Percentiles rank a stretch among this genome's conserved stretches.
Evolutionary conservation across 352 stramenopile species (phyloP).

Genomic region (Phytophthora pini): DNA sequence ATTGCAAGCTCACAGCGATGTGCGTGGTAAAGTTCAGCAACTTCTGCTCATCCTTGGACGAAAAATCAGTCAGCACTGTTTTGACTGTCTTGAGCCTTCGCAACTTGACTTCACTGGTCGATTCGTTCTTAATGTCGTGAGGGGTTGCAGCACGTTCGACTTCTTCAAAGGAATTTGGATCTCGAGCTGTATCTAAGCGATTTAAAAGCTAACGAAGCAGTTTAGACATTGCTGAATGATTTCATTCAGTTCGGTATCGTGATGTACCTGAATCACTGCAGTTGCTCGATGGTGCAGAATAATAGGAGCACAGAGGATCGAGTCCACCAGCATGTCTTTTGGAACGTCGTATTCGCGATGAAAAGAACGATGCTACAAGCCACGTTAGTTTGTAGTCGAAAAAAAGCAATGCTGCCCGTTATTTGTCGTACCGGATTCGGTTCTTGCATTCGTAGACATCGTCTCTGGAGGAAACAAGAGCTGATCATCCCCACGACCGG

Average conservation of each 20-base stretch:
- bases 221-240: not conserved
- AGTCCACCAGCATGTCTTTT: constrained; percentile 56
- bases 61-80: constrained; percentile 48
- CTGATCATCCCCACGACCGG: constrained; percentile 68
- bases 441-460: constrained; percentile 70
- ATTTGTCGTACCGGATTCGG: constrained; percentile 38
- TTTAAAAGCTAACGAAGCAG: constrained; percentile 52
- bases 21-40: constrained; percentile 71
- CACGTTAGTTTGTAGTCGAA: not conserved
- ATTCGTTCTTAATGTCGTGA: constrained; percentile 32
- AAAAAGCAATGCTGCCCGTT: not conserved
- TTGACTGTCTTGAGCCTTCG: constrained; percentile 40
- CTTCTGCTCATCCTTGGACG: constrained; percentile 68
- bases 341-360: constrained; percentile 68
- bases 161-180: constrained; percentile 9
- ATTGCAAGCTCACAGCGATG: constrained; percentile 37
- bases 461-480: constrained; percentile 58
- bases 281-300: constrained; percentile 60
- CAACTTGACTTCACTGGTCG: constrained; percentile 46
- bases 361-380: constrained; percentile 54
- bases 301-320: constrained; percentile 62
- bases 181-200: constrained; percentile 38
- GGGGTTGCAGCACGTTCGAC: constrained; percentile 14
- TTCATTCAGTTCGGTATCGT: not conserved
- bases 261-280: constrained; percentile 57